Conservation (phyloP, 2,329 filamentous ascomycete species). For the Verticillium nonalfalfae region DNA sequence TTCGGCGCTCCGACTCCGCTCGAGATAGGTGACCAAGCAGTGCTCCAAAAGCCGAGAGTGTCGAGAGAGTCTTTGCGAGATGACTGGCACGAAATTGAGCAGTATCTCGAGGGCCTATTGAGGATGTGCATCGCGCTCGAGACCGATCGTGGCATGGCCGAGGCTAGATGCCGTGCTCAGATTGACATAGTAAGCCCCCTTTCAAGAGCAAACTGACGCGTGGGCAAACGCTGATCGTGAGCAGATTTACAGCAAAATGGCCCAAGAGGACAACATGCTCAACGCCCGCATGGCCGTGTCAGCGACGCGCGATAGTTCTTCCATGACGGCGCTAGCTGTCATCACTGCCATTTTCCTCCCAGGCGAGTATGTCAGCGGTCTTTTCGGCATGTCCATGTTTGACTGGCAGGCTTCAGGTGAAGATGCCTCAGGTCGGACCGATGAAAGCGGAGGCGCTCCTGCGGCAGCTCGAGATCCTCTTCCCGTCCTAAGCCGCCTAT, state of each 20-base stretch:
- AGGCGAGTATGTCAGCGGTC: constrained; percentile 36
- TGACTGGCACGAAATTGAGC: constrained; percentile 40
- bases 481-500: constrained; percentile 29
- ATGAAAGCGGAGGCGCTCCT: constrained; percentile 3
- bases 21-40: neutral
- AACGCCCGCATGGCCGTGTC: constrained; percentile 33
- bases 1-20: neutral
- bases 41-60: constrained; percentile 8
- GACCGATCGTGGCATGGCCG: constrained; percentile 38
- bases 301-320: constrained; percentile 34
- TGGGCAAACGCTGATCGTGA: neutral
- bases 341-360: constrained; percentile 42
- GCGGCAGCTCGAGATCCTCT: constrained; percentile 16
- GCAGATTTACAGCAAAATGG: constrained; percentile 42
- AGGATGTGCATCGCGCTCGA: constrained; percentile 36
- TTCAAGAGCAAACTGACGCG: no score
- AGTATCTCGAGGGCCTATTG: constrained; percentile 37
- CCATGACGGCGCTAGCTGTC: constrained; percentile 40
- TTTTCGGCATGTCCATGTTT: constrained; percentile 42
- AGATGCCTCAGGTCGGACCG: constrained; percentile 15
- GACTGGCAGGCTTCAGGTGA: constrained; percentile 32
- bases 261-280: constrained; percentile 40
- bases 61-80: constrained; percentile 17
- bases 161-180: constrained; percentile 37
- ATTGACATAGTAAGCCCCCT: constrained; percentile 33